A percentile compares a stretch with the other conserved stretches of the same genome.
These are phyloP conservation scores for Daldinia vernicosa DNA, from an alignment of 495 filamentous ascomycete genomes.

Conservation along the genomic window DNA sequence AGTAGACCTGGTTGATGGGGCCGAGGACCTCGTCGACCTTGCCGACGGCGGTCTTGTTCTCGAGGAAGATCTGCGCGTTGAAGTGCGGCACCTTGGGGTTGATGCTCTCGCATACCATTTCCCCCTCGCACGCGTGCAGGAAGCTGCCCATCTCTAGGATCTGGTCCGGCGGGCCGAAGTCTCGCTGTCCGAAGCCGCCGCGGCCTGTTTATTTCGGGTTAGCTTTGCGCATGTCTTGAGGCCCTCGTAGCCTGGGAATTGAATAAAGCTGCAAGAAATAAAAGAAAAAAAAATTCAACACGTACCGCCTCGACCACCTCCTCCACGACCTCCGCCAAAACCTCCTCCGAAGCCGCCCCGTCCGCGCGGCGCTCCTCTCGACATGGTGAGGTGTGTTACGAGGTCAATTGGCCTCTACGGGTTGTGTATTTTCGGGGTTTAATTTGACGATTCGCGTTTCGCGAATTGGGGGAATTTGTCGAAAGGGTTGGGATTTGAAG, in stretches of 20 bases:
- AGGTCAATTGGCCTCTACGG: conserved; percentile 25
- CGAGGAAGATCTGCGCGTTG: conserved; percentile 97
- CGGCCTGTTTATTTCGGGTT: conserved; percentile 50
- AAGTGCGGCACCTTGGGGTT: conserved; percentile 98
- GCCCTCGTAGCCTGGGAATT: no score
- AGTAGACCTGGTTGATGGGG: conserved; percentile 95
- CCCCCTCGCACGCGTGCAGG: conserved; percentile 92
- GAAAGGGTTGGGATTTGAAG: not conserved
- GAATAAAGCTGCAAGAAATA: no score
- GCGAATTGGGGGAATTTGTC: not conserved
- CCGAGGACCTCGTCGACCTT: conserved; percentile 96
- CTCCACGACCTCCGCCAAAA: conserved; percentile 33
- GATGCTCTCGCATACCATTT: conserved; percentile 92
- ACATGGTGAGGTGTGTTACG: conserved; percentile 34
- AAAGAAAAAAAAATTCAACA: no score
- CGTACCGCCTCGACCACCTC: conserved; percentile 38
- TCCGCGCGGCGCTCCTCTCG: conserved; percentile 50
- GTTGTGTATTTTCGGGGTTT: not conserved
- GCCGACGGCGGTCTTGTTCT: conserved; percentile 94
- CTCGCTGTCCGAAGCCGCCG: conserved; percentile 62
- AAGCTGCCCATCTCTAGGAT: conserved; percentile 88
- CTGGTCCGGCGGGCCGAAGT: conserved; percentile 62
- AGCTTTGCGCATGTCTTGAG: no score
- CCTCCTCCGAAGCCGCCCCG: conserved; percentile 46
- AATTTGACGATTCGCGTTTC: not conserved